Base-by-base conservation (phyloP, 129 eudicot species). In the Tagetes patula region DNA sequence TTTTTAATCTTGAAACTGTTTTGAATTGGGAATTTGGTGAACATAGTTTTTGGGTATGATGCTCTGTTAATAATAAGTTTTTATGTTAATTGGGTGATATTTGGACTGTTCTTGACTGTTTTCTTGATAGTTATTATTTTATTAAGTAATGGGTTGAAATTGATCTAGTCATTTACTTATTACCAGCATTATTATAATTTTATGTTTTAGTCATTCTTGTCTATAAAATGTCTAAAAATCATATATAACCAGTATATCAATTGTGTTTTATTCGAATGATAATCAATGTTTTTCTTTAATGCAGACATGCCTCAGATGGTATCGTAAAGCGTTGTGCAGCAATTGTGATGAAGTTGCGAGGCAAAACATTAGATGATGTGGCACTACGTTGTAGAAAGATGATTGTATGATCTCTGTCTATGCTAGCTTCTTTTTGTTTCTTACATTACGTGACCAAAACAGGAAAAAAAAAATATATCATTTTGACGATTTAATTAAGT, bases 361-460 rank as follows among this genome's bases (percentile, higher is more conserved):
- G 43, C 68, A 72, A 72, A 34, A 72, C 69, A 59, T 7, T 72
- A 8, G 11, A 38, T 34, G 77, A 72, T 27, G 77, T 72, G 69
- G 69, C 77, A 33, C 58, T 60, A 45, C 77, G 69, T 45, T 11
- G 11, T 60, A 59, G 56, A 60, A 58, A 69, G 77, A 72, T 72
- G 77, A 34, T 12, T 72, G 77, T 72, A 45, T 59, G 69, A 72
- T 72, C 77, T 59, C 77, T 30, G 33, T 72, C 48, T 27, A 12
- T 59, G 5, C 42, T 31, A 2, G 30, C 41, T 40, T 30, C 32
- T 31, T 13, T 27, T 33, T 58, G 0, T 72, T 12, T 42, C 5
- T 72, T 71, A 33, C 65, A 58, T 58, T 8, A 58, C 40, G 33
- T 10, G 7, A 31, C 3, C 40, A 8, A 55, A 58, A 10, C 65